A percentile compares a stretch with the other conserved stretches of the same genome.
These are phyloP conservation scores for Phyllosticta citriasiana DNA, from an alignment of 2,329 filamentous ascomycete species.

Conservation along the genomic window DNA sequence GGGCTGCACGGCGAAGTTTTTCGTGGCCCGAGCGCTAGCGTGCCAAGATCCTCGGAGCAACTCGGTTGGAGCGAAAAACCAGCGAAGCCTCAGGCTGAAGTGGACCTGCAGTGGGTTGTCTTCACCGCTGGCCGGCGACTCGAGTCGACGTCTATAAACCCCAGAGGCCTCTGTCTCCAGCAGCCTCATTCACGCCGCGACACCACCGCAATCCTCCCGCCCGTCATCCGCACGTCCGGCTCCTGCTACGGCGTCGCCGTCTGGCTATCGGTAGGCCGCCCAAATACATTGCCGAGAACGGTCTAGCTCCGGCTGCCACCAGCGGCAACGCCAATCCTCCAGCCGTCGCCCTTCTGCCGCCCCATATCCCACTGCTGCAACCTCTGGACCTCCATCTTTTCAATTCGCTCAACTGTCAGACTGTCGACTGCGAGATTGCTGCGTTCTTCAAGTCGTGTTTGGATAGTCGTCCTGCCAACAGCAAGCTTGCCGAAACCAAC, in stretches of 20 bases:
- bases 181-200: not conserved
- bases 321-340: not conserved
- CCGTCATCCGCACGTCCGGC: not conserved
- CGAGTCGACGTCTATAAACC: no score
- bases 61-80: not conserved
- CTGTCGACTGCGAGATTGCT: not conserved
- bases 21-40: not conserved
- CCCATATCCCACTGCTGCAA: not conserved
- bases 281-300: not conserved
- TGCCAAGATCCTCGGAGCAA: not conserved
- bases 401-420: not conserved
- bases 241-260: not conserved
- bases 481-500: slow-evolving; percentile 1
- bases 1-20: slow-evolving; percentile 6
- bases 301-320: not conserved
- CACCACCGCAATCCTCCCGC: not conserved
- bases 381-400: not conserved
- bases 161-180: not conserved
- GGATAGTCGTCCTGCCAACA: not conserved
- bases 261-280: not conserved
- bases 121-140: no score
- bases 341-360: not conserved
- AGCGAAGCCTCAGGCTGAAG: not conserved
- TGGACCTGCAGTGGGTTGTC: no score
- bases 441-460: not conserved